Base-by-base conservation (phyloP, 371 early-diverging fungal species). In the Dichotomocladium elegans region DNA sequence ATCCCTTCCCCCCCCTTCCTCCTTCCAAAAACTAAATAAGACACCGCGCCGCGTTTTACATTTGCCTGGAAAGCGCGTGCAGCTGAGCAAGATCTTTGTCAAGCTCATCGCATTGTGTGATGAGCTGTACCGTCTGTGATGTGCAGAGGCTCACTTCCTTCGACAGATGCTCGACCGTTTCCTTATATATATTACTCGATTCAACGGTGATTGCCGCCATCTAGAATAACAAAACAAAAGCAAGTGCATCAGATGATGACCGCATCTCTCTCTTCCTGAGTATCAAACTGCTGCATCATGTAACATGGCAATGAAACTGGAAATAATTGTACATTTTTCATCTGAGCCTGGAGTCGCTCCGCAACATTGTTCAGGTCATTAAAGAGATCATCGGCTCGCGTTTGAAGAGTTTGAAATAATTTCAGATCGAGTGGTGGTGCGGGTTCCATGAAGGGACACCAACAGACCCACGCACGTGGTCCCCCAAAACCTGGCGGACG, bases 21-120 rank as follows among this genome's bases (percentile, higher is more conserved):
- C n/a, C n/a, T n/a, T n/a, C n/a, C n/a, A n/a, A n/a, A n/a, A n/a
- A n/a, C n/a, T n/a, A n/a, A n/a, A n/a, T n/a, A n/a, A n/a, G n/a
- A n/a, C n/a, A n/a, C n/a, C n/a, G n/a, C n/a, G n/a, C n/a, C n/a
- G n/a, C 26, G 3, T 27, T 28, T 31, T 21, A 74, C 74, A 75
- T 55, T 61, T 71, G 61, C 24, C 44, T 45, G 1, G 75, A 59
- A 21, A 75, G 49, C 6, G 49, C 48, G 2, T 52, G 49, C 9
- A 71, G 56, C 11, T 70, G 64, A 9, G 60, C 69, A 49, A 75
- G 58, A 35, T 75, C 75, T 47, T 75, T 75, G 61, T 75, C 75
- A 51, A 75, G 58, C 50, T 75, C 75, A 34, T 75, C 75, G 31
- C 75, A 75, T 1, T 64, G 59, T n/a, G 69, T 61, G 42, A 75